A percentile compares a stretch with the other conserved stretches of the same genome.
phyloP scores from a whole-genome alignment of 495 filamentous ascomycete genomes.

The Aspergillus affinis region DNA sequence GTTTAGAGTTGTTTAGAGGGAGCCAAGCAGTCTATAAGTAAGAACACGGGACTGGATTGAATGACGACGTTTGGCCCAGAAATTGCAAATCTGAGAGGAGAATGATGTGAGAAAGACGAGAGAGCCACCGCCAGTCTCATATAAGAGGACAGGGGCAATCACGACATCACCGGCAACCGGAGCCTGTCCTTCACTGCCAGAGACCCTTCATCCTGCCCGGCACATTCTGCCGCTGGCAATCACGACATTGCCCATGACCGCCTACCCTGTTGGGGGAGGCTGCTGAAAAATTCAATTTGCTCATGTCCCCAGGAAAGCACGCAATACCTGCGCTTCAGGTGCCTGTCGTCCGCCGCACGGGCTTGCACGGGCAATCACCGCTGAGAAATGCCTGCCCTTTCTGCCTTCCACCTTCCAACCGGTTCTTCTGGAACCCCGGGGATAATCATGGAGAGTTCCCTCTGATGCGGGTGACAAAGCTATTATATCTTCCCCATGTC shows the following conservation, averaged over 20 bases:
- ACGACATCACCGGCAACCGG: conserved; percentile 35
- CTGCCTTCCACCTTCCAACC: neutral
- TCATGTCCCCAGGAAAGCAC: conserved; percentile 34
- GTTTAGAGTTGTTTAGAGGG: conserved; percentile 5
- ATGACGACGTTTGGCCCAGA: neutral
- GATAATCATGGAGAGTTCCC: neutral
- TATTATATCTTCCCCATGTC: neutral
- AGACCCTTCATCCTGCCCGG: conserved; percentile 26
- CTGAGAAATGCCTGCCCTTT: conserved; percentile 31
- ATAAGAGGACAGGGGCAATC: conserved; percentile 36
- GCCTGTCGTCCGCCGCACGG: conserved; percentile 20
- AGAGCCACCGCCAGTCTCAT: conserved; percentile 29
- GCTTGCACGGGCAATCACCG: conserved; percentile 1
- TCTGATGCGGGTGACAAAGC: neutral
- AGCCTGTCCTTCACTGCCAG: conserved; percentile 24
- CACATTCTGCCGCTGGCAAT: conserved; percentile 37
- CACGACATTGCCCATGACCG: conserved; percentile 39
- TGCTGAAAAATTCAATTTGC: conserved; percentile 28
- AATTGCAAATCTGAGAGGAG: conserved; percentile 12
- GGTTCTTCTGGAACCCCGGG: conserved; percentile 14
- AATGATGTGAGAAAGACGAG: conserved; percentile 16
- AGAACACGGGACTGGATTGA: neutral
- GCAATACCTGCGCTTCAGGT: conserved; percentile 40
- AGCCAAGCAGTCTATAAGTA: neutral
- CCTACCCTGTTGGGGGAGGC: conserved; percentile 24